phyloP scores from a whole-genome alignment of 2,329 filamentous ascomycete species.

The Colletotrichum limetticola region DNA sequence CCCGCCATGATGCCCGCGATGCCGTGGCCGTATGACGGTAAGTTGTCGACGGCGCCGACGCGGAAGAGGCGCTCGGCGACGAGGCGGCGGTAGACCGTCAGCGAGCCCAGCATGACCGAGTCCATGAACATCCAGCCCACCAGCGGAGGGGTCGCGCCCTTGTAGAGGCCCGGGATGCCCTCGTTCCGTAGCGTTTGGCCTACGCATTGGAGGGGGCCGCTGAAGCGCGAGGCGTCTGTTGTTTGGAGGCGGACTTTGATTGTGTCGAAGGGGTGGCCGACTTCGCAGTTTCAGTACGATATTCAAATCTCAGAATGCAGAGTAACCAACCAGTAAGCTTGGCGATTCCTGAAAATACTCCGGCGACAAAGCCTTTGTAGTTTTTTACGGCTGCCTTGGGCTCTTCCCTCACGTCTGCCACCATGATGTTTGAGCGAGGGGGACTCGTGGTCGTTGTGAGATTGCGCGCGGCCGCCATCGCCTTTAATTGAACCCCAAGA shows the following conservation, averaged over 20 bases:
- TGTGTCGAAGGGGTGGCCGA: constrained; percentile 88
- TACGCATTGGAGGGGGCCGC: constrained; percentile 86
- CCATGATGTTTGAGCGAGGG: constrained; percentile 26
- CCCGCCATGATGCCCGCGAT: constrained; percentile 90
- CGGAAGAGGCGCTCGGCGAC: constrained; percentile 84
- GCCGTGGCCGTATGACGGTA: constrained; percentile 85
- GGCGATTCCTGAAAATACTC: constrained; percentile 93
- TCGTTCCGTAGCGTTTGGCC: constrained; percentile 87
- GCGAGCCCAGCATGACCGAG: constrained; percentile 85
- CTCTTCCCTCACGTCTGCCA: constrained; percentile 41
- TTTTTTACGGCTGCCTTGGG: constrained; percentile 58
- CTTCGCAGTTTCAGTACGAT: constrained; percentile 43
- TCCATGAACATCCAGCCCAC: constrained; percentile 99
- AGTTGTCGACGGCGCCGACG: constrained; percentile 45
- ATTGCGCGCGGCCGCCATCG: constrained; percentile 3
- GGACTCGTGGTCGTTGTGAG: constrained; percentile 1
- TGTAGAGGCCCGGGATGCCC: constrained; percentile 88
- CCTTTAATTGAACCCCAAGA: not conserved
- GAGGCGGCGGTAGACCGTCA: constrained; percentile 89
- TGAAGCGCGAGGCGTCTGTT: constrained; percentile 79
- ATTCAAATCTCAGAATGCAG: not conserved
- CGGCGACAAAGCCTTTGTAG: constrained; percentile 97
- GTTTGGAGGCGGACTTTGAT: constrained; percentile 97
- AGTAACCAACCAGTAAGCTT: constrained; percentile 74
- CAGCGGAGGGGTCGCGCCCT: constrained; percentile 90